Evolutionary conservation across 805 yeast genomes (phyloP).

Genomic region (Ogataea henricii): DNA sequence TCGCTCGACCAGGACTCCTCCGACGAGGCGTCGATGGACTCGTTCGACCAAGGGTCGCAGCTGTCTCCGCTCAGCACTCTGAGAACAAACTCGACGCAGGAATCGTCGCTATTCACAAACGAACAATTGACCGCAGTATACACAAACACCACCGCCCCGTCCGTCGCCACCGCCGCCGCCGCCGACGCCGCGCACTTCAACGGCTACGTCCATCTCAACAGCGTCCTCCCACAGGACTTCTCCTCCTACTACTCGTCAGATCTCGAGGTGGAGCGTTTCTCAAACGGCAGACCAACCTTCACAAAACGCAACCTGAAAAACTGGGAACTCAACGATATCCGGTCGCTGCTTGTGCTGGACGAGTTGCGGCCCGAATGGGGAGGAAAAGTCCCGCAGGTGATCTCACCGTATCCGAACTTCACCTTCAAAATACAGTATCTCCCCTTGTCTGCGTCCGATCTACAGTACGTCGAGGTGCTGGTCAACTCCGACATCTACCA

Average conservation of each 20-base stretch:
- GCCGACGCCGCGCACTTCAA: slow-evolving; percentile 3
- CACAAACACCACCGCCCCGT: slow-evolving; percentile 30
- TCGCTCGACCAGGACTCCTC: slow-evolving; percentile 23
- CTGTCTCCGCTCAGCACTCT: slow-evolving; percentile 11
- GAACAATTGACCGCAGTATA: slow-evolving; percentile 30
- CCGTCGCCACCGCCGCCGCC: slow-evolving; percentile 9
- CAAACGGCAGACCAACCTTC: slow-evolving; percentile 63
- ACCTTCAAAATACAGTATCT: slow-evolving; percentile 50
- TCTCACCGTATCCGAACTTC: slow-evolving; percentile 33
- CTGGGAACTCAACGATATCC: slow-evolving; percentile 71
- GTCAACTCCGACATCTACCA: slow-evolving; percentile 63
- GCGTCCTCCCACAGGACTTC: slow-evolving; percentile 55
- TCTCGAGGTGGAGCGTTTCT: slow-evolving; percentile 47
- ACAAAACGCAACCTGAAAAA: slow-evolving; percentile 63
- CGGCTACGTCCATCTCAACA: slow-evolving; percentile 38
- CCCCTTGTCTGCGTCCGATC: slow-evolving; percentile 55
- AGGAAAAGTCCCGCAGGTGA: slow-evolving; percentile 47
- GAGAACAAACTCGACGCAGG: slow-evolving; percentile 19
- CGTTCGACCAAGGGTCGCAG: slow-evolving; percentile 25
- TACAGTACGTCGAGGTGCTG: slow-evolving; percentile 47
- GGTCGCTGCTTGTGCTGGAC: slow-evolving; percentile 62
- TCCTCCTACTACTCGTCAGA: slow-evolving; percentile 62
- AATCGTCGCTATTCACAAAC: slow-evolving; percentile 27
- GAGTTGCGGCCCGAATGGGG: slow-evolving; percentile 57
- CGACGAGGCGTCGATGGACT: slow-evolving; percentile 15